Evolutionary conservation across 441 rosid genomes (phyloP), one percentile per base, ranked within the genome.

Genomic region (Adansonia grandidieri): DNA sequence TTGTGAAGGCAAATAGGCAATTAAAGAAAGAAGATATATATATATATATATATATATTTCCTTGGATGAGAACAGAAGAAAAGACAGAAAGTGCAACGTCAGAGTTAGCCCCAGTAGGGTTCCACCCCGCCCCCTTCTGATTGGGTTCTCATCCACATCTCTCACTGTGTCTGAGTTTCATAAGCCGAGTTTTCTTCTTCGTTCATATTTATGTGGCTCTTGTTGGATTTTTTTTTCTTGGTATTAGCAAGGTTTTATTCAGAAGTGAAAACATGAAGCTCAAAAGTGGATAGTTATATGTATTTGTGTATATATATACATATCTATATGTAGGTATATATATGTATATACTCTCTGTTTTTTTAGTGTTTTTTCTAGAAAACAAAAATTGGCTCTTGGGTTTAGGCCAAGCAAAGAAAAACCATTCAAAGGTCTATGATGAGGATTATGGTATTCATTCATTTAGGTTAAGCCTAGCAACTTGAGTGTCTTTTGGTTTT

Each of bases 71-170:
- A 86, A 85, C 85, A 86, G 68, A 60, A 83, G 87, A 91, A 86
- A 89, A 81, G 90, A 85, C 92, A 94, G 91, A 93, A 91, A 93
- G 91, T 83, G 84, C 88, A 85, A 89, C 87, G 89, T 92, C 95
- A 89, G 89, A 79, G 74, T 81, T 77, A 85, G 87, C 20, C 73
- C 11, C 87, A 78, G 88, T 88, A 85, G 90, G 93, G 90, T 87
- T 86, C 32, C 32, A 28, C 32, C 32, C 32, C 32, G 32, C 80
- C 79, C 72, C 67, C n/a, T 9, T 14, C n/a, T 63, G 17, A 73
- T 84, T 68, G 64, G 78, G 60, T 63, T 73, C 69, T 86, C 89
- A 86, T 86, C 94, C 84, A 82, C 85, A 76, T 81, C 82, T 77
- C 78, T 74, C 53, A 75, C 71, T 80, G 78, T 77, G 48, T 80